Evolutionary conservation across 2,329 filamentous ascomycete species (phyloP).

Genomic region (Ilyonectria sp.): DNA sequence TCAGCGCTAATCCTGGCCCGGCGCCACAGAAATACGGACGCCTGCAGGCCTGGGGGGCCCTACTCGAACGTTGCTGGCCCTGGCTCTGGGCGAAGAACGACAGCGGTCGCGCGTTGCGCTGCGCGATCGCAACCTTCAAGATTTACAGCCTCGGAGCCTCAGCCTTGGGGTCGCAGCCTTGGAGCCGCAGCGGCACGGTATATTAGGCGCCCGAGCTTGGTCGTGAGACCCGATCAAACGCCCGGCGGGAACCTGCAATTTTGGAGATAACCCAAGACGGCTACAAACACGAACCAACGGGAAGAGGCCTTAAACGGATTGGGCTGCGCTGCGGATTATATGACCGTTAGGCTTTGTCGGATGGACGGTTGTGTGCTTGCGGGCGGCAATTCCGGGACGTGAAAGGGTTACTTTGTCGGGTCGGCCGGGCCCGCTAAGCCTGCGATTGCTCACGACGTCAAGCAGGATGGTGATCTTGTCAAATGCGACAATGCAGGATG

Average conservation of each 20-base stretch:
- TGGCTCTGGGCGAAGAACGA: slow-evolving; percentile 6
- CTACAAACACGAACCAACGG: not conserved
- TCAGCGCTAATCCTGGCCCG: slow-evolving; percentile 43
- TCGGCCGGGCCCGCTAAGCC: slow-evolving; percentile 7
- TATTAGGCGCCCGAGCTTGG: not conserved
- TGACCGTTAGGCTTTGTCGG: slow-evolving; percentile 1
- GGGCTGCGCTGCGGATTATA: not conserved
- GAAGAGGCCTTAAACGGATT: not conserved
- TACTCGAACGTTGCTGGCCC: slow-evolving; percentile 23
- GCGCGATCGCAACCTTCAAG: slow-evolving; percentile 18
- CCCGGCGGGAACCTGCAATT: not conserved
- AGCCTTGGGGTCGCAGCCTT: slow-evolving; percentile 4
- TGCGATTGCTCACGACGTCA: slow-evolving; percentile 24
- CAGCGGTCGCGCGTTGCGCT: slow-evolving; percentile 21
- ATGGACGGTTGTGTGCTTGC: not conserved
- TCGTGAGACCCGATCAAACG: not conserved
- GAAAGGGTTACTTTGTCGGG: slow-evolving; percentile 9
- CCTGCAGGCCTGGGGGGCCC: slow-evolving; percentile 34
- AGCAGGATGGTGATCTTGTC: slow-evolving; percentile 29
- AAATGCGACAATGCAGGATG: slow-evolving; percentile 30
- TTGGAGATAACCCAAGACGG: not conserved
- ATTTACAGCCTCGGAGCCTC: slow-evolving; percentile 6
- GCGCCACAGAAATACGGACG: slow-evolving; percentile 39
- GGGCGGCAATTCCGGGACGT: slow-evolving; percentile 5
- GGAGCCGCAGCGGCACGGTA: not conserved